Evolutionary conservation across 2,329 filamentous ascomycete species (phyloP).

Genomic region (Scortechinia acanthostroma): DNA sequence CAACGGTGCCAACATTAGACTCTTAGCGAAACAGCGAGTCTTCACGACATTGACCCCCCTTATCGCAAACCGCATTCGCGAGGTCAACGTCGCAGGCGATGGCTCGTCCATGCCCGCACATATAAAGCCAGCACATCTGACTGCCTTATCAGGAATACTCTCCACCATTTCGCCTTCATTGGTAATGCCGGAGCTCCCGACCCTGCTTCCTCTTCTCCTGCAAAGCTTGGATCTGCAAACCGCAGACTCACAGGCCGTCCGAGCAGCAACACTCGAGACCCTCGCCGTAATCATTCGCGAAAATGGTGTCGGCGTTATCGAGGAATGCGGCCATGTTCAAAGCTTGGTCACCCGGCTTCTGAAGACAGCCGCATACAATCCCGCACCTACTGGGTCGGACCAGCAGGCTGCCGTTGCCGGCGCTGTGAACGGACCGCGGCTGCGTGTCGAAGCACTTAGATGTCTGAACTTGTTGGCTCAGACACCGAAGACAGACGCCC

Average conservation of each 20-base stretch:
- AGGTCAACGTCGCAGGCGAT: neutral
- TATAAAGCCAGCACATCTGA: conserved; percentile 52
- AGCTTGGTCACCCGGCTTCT: conserved; percentile 48
- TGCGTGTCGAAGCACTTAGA: conserved; percentile 22
- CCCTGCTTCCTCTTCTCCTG: conserved; percentile 50
- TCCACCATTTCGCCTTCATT: conserved; percentile 50
- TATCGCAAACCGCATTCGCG: conserved; percentile 28
- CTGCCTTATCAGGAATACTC: conserved; percentile 55
- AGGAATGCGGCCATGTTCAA: conserved; percentile 43
- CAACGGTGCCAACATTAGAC: conserved; percentile 54
- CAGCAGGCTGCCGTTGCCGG: neutral
- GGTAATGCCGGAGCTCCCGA: conserved; percentile 47
- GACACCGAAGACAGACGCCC: conserved; percentile 6
- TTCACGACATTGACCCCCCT: conserved; percentile 51
- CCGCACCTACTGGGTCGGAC: conserved; percentile 3
- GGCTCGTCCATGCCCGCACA: conserved; percentile 5
- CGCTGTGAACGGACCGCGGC: conserved; percentile 5
- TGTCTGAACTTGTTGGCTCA: conserved; percentile 27
- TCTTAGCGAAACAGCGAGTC: conserved; percentile 55
- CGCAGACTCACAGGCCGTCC: conserved; percentile 38
- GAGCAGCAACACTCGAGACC: conserved; percentile 50
- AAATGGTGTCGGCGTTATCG: conserved; percentile 37
- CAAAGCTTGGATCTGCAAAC: conserved; percentile 50
- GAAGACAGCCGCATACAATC: conserved; percentile 26
- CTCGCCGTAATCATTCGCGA: conserved; percentile 49